Conservation (phyloP, 169 alveolate species). For the Plasmodium yoelii region DNA sequence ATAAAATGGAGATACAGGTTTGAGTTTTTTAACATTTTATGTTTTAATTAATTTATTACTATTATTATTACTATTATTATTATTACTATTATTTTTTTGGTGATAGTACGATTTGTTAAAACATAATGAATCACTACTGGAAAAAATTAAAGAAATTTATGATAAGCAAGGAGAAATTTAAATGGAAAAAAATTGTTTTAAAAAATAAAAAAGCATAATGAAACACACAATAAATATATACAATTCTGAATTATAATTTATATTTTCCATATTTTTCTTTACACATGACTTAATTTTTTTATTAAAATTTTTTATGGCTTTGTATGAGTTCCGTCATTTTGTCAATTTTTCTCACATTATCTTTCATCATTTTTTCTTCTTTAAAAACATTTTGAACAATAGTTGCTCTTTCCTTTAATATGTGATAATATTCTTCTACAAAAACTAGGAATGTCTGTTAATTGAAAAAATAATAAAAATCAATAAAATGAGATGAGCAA, state of each 20-base stretch:
- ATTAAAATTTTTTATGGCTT: constrained; percentile 2
- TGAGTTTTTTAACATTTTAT: neutral
- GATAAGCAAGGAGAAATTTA: constrained; percentile 68
- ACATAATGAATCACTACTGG: constrained; percentile 66
- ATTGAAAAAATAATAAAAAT: neutral
- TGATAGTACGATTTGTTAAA: constrained; percentile 59
- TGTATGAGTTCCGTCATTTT: constrained; percentile 22
- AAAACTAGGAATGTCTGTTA: constrained; percentile 39
- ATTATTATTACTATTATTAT: neutral
- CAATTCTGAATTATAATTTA: neutral
- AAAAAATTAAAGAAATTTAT: constrained; percentile 63
- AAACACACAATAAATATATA: neutral
- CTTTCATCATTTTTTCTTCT: constrained; percentile 44
- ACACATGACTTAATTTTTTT: neutral
- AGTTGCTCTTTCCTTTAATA: constrained; percentile 65
- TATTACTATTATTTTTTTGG: constrained; percentile 5
- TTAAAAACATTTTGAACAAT: constrained; percentile 52
- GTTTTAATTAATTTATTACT: neutral
- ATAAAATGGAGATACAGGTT: constrained; percentile 69
- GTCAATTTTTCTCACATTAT: constrained; percentile 23
- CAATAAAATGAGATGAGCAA: neutral
- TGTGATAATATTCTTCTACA: constrained; percentile 51
- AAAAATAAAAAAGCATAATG: constrained; percentile 1
- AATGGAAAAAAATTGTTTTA: neutral
- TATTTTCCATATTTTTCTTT: constrained; percentile 3